Evolutionary conservation across 2,329 filamentous ascomycete genomes (phyloP).

Genomic region (Madurella fahalii): DNA sequence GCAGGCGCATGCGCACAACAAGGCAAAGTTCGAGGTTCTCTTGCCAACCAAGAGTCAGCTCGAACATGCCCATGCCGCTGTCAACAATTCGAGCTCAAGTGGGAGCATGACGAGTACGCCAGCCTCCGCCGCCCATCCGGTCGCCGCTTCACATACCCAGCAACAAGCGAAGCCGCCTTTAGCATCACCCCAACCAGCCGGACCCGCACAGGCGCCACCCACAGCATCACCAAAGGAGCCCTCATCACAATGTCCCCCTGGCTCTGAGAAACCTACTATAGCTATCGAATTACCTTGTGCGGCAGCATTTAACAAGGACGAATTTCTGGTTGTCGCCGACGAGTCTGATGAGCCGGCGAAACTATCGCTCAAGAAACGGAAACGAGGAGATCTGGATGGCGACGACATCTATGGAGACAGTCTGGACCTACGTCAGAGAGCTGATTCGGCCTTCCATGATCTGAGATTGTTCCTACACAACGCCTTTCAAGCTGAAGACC

Average conservation of each 20-base stretch:
- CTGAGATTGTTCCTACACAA: constrained; percentile 66
- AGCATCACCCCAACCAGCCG: constrained; percentile 21
- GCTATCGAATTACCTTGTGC: constrained; percentile 45
- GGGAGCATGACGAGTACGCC: not conserved
- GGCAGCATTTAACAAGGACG: constrained; percentile 46
- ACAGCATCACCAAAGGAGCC: constrained; percentile 1
- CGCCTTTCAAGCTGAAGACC: constrained; percentile 74
- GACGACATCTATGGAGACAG: constrained; percentile 57
- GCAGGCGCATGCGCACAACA: constrained; percentile 34
- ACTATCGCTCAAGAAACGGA: constrained; percentile 52
- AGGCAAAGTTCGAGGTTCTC: constrained; percentile 43
- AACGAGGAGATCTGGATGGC: constrained; percentile 45
- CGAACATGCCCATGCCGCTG: constrained; percentile 18
- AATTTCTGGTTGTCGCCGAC: constrained; percentile 48
- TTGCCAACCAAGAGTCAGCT: constrained; percentile 42
- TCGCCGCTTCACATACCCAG: not conserved
- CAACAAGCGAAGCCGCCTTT: constrained; percentile 1
- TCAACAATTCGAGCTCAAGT: constrained; percentile 2
- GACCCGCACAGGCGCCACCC: not conserved
- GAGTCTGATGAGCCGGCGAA: constrained; percentile 44
- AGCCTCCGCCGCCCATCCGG: not conserved
- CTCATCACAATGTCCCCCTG: constrained; percentile 16
- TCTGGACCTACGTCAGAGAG: constrained; percentile 77
- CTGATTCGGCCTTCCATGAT: constrained; percentile 67
- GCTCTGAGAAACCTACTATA: constrained; percentile 32